Evolutionary conservation across 2,329 filamentous ascomycete genomes (phyloP).

Genomic region (Nannizziopsis arthrosporioides): DNA sequence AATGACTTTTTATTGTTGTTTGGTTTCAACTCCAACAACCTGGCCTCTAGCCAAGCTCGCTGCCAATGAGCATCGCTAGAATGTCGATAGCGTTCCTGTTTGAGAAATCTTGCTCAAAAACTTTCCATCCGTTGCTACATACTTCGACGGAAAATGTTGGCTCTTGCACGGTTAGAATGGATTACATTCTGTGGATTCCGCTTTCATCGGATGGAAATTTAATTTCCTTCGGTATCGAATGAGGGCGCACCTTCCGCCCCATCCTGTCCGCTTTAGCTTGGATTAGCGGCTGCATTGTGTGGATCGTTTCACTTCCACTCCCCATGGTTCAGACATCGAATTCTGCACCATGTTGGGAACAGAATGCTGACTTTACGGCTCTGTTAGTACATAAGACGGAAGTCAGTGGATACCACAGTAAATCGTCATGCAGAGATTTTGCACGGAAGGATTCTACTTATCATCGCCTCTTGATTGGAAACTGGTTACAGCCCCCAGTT

Average conservation of each 20-base stretch:
- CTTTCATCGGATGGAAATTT: not conserved
- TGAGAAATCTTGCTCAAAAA: too few relatives aligned
- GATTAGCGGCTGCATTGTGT: conserved; percentile 5
- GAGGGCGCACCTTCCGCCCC: not conserved
- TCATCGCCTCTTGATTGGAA: conserved; percentile 1
- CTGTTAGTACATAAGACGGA: not conserved
- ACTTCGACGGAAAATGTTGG: not conserved
- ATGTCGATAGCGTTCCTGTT: too few relatives aligned
- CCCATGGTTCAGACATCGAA: conserved; percentile 1
- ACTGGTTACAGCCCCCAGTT: not conserved
- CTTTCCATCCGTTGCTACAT: not conserved
- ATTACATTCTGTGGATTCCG: not conserved
- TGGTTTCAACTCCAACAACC: too few relatives aligned
- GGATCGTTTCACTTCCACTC: conserved; percentile 9
- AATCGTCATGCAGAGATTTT: not conserved
- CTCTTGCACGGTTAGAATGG: not conserved
- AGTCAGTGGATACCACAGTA: conserved; percentile 8
- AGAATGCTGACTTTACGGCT: not conserved
- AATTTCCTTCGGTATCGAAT: conserved; percentile 2
- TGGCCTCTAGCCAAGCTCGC: too few relatives aligned
- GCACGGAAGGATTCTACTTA: conserved; percentile 2
- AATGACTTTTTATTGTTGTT: too few relatives aligned
- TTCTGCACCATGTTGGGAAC: not conserved
- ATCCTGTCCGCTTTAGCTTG: not conserved
- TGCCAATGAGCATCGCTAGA: too few relatives aligned